Conservation (phyloP, 768 basidiomycete species). For the Amanita rubescens region DNA sequence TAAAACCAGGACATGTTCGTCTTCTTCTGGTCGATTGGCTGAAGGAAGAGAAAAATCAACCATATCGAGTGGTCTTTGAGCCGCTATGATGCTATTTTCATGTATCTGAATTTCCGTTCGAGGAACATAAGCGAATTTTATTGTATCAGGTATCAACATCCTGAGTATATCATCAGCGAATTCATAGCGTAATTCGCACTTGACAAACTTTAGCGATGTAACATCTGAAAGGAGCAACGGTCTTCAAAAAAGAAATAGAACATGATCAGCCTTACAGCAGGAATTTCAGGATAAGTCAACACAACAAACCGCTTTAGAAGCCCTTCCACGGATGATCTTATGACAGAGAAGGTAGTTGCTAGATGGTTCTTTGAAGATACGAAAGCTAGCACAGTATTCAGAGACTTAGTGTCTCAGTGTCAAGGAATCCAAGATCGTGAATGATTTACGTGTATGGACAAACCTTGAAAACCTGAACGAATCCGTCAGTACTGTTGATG, state of each 20-base stretch:
- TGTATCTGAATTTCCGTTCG: constrained; percentile 53
- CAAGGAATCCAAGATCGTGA: neutral
- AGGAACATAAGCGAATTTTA: constrained; percentile 80
- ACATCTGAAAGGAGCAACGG: constrained; percentile 73
- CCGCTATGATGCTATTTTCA: constrained; percentile 12
- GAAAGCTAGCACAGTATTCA: constrained; percentile 87
- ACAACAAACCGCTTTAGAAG: constrained; percentile 62
- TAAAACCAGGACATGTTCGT: constrained; percentile 38
- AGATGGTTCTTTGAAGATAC: constrained; percentile 75
- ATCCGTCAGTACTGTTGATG: neutral
- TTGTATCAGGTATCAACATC: constrained; percentile 72
- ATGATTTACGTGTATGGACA: neutral
- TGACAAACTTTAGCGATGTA: constrained; percentile 72
- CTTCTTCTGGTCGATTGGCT: constrained; percentile 24
- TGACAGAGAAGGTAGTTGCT: constrained; percentile 69
- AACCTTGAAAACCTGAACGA: constrained; percentile 53
- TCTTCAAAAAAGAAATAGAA: constrained; percentile 29
- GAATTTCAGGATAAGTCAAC: neutral
- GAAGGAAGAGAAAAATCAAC: constrained; percentile 42
- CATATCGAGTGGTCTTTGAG: constrained; percentile 11
- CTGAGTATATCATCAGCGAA: constrained; percentile 26
- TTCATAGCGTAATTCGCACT: neutral
- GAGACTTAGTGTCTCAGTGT: constrained; percentile 43
- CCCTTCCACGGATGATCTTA: constrained; percentile 74
- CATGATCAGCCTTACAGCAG: neutral